Conservation (phyloP, 176 grass and related monocot genomes). For the Avena eriantha region DNA sequence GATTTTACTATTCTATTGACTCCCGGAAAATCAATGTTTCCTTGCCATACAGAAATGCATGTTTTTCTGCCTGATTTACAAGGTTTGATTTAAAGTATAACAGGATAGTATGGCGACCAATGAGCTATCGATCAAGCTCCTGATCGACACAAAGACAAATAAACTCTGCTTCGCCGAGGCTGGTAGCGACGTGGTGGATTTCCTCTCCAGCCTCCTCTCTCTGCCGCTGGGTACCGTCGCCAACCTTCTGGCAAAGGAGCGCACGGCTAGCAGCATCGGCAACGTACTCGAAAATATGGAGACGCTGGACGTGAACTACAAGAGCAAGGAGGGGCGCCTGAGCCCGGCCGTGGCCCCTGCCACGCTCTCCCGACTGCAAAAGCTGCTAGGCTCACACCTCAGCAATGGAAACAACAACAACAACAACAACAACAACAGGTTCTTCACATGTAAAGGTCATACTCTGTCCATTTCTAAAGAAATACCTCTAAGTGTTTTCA, state of each 20-base stretch:
- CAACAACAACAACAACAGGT: neutral
- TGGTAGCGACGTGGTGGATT: conserved; percentile 10
- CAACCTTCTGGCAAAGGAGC: conserved; percentile 34
- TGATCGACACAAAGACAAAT: conserved; percentile 36
- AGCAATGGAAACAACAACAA: neutral
- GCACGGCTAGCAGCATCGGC: conserved; percentile 31
- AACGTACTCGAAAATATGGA: conserved; percentile 26
- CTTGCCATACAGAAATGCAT: neutral
- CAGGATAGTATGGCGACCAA: neutral
- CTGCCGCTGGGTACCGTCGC: conserved; percentile 33
- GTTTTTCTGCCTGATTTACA: neutral
- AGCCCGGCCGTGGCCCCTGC: neutral
- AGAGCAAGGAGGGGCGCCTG: neutral
- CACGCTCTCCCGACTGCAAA: neutral
- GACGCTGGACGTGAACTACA: conserved; percentile 1
- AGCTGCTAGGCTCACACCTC: neutral
- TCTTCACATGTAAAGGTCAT: conserved; percentile 31
- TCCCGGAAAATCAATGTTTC: neutral
- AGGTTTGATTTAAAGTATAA: neutral
- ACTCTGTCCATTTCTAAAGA: too few relatives aligned
- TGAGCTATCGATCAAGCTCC: conserved; percentile 35
- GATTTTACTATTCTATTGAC: neutral
- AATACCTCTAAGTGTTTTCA: too few relatives aligned
- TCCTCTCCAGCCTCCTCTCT: conserved; percentile 32
- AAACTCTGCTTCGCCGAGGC: conserved; percentile 47